Base-by-base conservation (phyloP, 2,329 filamentous ascomycete species). In the Exophiala sideris region DNA sequence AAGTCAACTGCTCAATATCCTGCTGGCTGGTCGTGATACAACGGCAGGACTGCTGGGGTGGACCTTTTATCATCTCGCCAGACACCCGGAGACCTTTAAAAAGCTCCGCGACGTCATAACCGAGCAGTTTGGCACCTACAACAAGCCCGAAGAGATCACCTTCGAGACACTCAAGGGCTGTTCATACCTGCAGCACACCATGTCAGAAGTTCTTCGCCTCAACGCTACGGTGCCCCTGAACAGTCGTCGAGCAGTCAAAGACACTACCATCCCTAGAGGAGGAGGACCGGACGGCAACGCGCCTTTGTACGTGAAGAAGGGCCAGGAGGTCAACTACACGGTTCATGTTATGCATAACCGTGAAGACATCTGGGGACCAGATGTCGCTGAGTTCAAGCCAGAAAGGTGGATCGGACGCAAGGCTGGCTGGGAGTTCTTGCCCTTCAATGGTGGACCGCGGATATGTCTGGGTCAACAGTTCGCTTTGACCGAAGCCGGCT, bases 371-470 rank as follows among this genome's bases (percentile, higher is more conserved):
- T 64, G 60, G 60, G 61, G 61, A 11, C 47, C 53, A 1, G 61
- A 64, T 40, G 61, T 54, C 3, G 52, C 56, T 21, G 50, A 74
- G 33, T 90, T 84, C 71, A 76, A 75, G 55, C 87, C 87, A 1
- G 86, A 89, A 45, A 76, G 87, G 53, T 91, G 87, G 87, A 72
- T 70, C 61, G 86, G 1, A 84, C 87, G 40, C 75, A 87, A 32
- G 87, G 89, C 65, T 89, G 87, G 70, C 82, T 91, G 55, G 87
- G 1, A 87, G 33, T 65, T 57, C 46, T 32, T 64, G 10, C 62
- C 63, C 3, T 63, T 65, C 53, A 64, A 61, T 32, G 63, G 62
- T n/a, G 63, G 63, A n/a, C 60, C 60, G 20, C 57, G 62, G 7
- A 64, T 60, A 16, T 64, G 63, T 42, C 42, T 64, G 12, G 63